A percentile compares a stretch with the other conserved stretches of the same genome.
Conservation (phyloP, 306 rosid species). For the Pyrus pyrifolia region DNA sequence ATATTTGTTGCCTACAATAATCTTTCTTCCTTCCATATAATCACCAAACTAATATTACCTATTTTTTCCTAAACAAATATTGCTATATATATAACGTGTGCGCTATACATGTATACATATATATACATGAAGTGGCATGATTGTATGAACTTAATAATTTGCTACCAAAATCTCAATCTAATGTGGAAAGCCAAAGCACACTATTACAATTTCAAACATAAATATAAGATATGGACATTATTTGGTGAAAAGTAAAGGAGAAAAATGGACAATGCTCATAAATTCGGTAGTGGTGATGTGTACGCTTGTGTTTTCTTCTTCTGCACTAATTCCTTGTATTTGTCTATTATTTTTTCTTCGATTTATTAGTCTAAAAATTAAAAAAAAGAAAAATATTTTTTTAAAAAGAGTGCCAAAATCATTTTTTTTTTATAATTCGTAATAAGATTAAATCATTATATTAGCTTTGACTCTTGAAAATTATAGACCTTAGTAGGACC, state of each 20-base stretch:
- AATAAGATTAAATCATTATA: background rate
- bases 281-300: no score
- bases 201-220: background rate
- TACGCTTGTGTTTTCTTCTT: no score
- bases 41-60: background rate
- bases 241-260: background rate
- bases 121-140: background rate
- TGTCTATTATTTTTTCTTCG: no score
- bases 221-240: background rate
- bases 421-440: no score
- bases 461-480: background rate
- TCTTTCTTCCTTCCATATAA: background rate
- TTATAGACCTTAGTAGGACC: background rate
- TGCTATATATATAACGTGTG: no score
- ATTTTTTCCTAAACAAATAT: background rate
- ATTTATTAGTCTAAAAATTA: no score
- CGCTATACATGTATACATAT: background rate
- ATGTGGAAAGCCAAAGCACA: background rate
- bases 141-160: background rate
- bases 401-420: no score
- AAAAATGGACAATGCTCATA: background rate
- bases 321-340: no score
- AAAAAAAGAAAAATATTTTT: no score
- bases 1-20: background rate
- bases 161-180: background rate